phyloP scores from a whole-genome alignment of 2,329 filamentous ascomycete genomes.

The Fusarium sororula region DNA sequence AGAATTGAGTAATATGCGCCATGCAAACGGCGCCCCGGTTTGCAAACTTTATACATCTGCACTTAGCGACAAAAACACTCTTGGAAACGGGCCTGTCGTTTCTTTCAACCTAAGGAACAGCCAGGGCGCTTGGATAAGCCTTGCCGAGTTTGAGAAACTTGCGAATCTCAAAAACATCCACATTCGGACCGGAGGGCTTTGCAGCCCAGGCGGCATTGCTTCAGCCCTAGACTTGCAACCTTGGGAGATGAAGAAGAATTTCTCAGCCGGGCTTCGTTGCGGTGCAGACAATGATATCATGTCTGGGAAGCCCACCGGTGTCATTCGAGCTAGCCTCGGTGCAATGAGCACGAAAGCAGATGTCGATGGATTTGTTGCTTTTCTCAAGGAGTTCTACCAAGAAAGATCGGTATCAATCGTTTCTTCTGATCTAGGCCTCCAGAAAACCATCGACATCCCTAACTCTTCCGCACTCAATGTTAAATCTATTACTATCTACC shows the following conservation, averaged over 20 bases:
- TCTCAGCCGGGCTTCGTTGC: slow-evolving; percentile 85
- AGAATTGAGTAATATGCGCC: slow-evolving; percentile 67
- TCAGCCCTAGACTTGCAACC: slow-evolving; percentile 75
- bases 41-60: slow-evolving; percentile 70
- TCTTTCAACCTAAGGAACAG: slow-evolving; percentile 83
- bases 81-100: slow-evolving; percentile 75
- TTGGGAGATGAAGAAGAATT: slow-evolving; percentile 86
- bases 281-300: slow-evolving; percentile 85
- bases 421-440: neutral
- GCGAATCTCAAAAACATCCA: slow-evolving; percentile 82
- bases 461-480: slow-evolving; percentile 48
- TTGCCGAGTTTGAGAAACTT: slow-evolving; percentile 87
- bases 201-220: slow-evolving; percentile 89
- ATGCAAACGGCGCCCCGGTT: slow-evolving; percentile 73
- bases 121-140: slow-evolving; percentile 77
- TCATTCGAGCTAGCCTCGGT: slow-evolving; percentile 85
- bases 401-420: slow-evolving; percentile 14
- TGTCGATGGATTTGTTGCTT: slow-evolving; percentile 75
- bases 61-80: slow-evolving; percentile 36
- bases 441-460: neutral
- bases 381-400: slow-evolving; percentile 71
- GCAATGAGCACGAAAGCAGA: slow-evolving; percentile 87
- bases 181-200: slow-evolving; percentile 86
- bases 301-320: slow-evolving; percentile 85
- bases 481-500: slow-evolving; percentile 79